Base-by-base conservation (phyloP, 305 asterid genomes). In the Fraxinus baroniana region DNA sequence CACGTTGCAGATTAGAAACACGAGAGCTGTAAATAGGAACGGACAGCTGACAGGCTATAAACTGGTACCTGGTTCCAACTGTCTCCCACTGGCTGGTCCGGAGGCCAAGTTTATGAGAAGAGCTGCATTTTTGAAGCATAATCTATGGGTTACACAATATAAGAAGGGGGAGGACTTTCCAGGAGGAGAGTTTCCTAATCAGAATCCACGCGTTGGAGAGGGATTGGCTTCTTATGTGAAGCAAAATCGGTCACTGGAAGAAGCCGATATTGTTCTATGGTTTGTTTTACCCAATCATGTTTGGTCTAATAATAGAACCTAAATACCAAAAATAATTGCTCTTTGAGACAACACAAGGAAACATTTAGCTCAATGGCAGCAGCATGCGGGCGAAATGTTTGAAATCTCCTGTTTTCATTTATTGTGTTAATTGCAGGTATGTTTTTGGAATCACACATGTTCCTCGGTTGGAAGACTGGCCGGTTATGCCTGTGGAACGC, bases 151-250 rank as follows among this genome's bases (percentile, higher is more conserved):
- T 85, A 95, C 99, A 64, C 94, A 89, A 78, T 95, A 87, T 87
- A 92, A 95, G 68, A 92, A 86, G 10, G 98, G 97, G 46, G 97
- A 95, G 88, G 97, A 92, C 86, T 93, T 95, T 83, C 99, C 99
- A 7, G 99, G 98, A 24, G 98, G 97, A 82, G 98, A 95, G 86
- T 95, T 95, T 84, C 98, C 98, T 78, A 95, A 95, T 86, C 98
- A 95, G 91, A 95, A 95, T 87, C 99, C 99, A n/a, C 99, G 99
- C 80, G 95, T 84, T 73, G 97, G 98, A 15, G 99, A 95, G 90
- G 99, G 99, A 33, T 83, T 95, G 86, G 95, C 88, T 88, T 92
- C 99, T 0, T 95, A 98, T 97, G 97, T 95, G 72, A 92, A 93
- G 87, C 90, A 89, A 78, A 93, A 95, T 18, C 97, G 99, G 60